Percentiles rank a stretch among this genome's conserved stretches.
Conservation (phyloP, 23 red algal species). For the Cyanidioschyzon merolae region DNA sequence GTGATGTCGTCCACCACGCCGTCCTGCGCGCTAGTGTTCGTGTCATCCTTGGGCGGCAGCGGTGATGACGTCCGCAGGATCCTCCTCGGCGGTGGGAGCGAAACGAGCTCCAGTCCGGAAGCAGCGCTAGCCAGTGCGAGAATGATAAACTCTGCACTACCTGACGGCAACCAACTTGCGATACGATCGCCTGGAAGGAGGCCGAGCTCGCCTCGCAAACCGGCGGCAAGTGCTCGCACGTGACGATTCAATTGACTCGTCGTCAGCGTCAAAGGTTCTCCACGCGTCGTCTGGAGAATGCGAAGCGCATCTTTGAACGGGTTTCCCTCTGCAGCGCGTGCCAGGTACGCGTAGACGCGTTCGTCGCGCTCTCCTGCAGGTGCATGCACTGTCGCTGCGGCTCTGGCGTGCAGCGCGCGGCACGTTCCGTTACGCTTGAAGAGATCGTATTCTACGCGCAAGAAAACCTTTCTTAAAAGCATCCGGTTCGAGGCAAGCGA, state of each 20-base stretch:
- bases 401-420: not conserved
- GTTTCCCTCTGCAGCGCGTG: not conserved
- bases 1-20: not conserved
- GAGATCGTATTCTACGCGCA: too few species aligned
- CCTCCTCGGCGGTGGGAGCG: not conserved
- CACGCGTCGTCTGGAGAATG: not conserved
- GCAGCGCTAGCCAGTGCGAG: not conserved
- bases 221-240: conserved; percentile 7
- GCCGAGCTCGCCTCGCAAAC: conserved; percentile 6
- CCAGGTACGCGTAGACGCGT: not conserved
- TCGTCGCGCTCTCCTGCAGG: not conserved
- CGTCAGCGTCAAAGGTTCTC: not conserved
- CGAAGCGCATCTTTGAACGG: not conserved
- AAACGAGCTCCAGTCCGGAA: not conserved
- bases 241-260: not conserved
- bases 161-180: conserved; percentile 2
- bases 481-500: too few species aligned
- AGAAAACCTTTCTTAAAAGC: too few species aligned
- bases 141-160: not conserved
- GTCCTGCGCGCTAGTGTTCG: not conserved
- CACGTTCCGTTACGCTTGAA: too few species aligned
- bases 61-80: too few species aligned
- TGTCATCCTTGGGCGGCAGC: too few species aligned
- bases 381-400: not conserved
- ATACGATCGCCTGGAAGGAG: not conserved